phyloP scores from a whole-genome alignment of 257 asterid species.

The Sherardia arvensis region DNA sequence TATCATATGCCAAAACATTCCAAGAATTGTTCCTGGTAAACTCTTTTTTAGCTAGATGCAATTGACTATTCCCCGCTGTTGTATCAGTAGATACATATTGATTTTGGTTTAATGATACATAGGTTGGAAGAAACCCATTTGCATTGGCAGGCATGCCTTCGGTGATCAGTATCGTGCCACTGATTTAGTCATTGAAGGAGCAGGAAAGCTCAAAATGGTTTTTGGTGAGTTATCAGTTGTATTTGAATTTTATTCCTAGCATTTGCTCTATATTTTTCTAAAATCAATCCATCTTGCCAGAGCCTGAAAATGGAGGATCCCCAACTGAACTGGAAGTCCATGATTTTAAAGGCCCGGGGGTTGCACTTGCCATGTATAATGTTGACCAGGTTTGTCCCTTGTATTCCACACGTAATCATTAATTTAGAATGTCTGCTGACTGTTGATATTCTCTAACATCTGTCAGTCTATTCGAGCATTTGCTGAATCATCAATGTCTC shows the following conservation, averaged over 20 bases:
- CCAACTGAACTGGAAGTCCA: conserved; percentile 55
- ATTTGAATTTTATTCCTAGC: background rate
- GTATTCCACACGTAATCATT: conserved; percentile 4
- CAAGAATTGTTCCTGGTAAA: conserved; percentile 78
- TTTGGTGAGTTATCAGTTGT: conserved; percentile 47
- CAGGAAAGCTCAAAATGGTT: conserved; percentile 87
- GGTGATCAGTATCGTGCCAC: conserved; percentile 95
- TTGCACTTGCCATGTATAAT: conserved; percentile 89
- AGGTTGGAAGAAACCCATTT: conserved; percentile 96
- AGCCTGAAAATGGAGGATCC: conserved; percentile 63
- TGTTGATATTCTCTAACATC: conserved; percentile 5
- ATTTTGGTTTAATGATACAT: conserved; percentile 8
- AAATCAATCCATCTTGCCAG: conserved; percentile 21
- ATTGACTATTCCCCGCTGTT: conserved; percentile 8
- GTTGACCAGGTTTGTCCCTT: conserved; percentile 57
- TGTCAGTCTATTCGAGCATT: conserved; percentile 77
- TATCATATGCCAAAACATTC: conserved; percentile 69
- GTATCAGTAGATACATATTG: conserved; percentile 5
- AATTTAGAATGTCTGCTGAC: conserved; percentile 8
- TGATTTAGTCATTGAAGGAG: conserved; percentile 58
- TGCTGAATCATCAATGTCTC: conserved; percentile 91
- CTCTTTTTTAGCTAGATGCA: conserved; percentile 13
- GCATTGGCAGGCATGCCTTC: conserved; percentile 93
- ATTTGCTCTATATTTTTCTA: conserved; percentile 4
- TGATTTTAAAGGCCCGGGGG: conserved; percentile 80